Evolutionary conservation across 2,329 filamentous ascomycete species (phyloP).

Genomic region (Aspergillus tamarii): DNA sequence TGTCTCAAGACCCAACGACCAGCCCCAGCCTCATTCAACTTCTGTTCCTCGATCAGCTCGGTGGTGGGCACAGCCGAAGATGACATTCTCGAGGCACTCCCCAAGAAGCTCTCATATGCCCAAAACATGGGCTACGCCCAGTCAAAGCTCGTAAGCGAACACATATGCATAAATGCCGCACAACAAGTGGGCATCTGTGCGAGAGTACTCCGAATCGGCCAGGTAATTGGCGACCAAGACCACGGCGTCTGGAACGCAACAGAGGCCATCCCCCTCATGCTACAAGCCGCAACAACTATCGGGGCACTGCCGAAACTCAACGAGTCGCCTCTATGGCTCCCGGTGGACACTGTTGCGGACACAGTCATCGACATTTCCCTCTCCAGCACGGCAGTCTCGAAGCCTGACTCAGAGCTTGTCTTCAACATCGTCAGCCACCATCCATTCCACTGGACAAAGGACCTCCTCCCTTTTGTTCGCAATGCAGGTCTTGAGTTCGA

Average conservation of each 20-base stretch:
- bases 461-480: conserved; percentile 58
- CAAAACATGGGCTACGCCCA: conserved; percentile 49
- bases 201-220: conserved; percentile 39
- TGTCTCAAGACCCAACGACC: conserved; percentile 36
- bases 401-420: conserved; percentile 29
- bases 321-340: conserved; percentile 50
- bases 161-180: conserved; percentile 31
- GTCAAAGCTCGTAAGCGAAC: conserved; percentile 41
- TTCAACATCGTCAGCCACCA: conserved; percentile 59
- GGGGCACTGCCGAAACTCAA: conserved; percentile 51
- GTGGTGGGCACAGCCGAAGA: conserved; percentile 35
- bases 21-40: conserved; percentile 47
- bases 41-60: conserved; percentile 55
- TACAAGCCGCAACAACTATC: conserved; percentile 50
- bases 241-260: conserved; percentile 29
- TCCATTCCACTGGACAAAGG: conserved; percentile 55
- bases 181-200: conserved; percentile 19
- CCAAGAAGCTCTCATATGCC: conserved; percentile 37
- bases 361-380: conserved; percentile 38
- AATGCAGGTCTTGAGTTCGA: conserved; percentile 44
- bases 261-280: conserved; percentile 55
- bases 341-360: conserved; percentile 47
- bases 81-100: conserved; percentile 39
- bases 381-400: conserved; percentile 12
- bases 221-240: conserved; percentile 37